Conservation (phyloP, 2,329 filamentous ascomycete genomes). For the Calonectria henricotiae region DNA sequence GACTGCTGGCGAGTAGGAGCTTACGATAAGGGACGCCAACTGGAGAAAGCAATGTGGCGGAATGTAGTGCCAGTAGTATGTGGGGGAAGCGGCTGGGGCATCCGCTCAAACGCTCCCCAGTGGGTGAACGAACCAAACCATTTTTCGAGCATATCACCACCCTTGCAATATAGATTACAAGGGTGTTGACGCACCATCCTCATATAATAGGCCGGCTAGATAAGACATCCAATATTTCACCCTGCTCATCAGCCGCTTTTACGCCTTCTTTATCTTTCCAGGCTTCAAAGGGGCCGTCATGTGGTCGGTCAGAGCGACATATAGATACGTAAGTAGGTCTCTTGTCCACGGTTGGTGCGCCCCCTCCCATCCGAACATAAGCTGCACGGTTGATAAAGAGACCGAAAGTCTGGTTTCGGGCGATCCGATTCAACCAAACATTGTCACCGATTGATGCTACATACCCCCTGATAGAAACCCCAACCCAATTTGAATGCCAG, state of each 20-base stretch:
- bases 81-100: neutral
- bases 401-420: neutral
- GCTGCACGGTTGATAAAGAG: neutral
- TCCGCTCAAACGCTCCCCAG: slow-evolving; percentile 5
- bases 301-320: neutral
- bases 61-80: neutral
- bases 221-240: neutral
- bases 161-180: slow-evolving; percentile 13
- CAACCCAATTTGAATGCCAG: neutral
- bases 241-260: slow-evolving; percentile 14
- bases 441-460: neutral
- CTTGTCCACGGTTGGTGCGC: neutral
- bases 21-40: neutral
- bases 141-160: neutral
- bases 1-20: neutral
- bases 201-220: slow-evolving; percentile 10
- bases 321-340: slow-evolving; percentile 4
- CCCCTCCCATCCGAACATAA: neutral
- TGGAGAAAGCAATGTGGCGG: neutral
- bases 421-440: neutral
- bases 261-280: slow-evolving; percentile 9
- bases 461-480: neutral
- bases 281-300: neutral
- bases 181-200: neutral
- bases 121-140: neutral